phyloP scores from a whole-genome alignment of 257 asterid species.

The Voacanga thouarsii region DNA sequence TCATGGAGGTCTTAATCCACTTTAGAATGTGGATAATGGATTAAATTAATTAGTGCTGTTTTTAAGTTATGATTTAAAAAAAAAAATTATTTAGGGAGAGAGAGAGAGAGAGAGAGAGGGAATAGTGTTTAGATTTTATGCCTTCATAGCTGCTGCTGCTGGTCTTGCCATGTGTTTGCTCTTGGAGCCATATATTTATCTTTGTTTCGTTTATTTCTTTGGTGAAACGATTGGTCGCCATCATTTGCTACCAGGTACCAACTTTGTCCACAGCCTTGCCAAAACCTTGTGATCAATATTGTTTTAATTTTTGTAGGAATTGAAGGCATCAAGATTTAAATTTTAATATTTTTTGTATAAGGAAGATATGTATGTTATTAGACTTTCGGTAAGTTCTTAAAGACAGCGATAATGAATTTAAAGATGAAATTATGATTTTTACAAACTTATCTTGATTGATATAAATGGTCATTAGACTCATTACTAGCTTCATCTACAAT shows the following conservation, averaged over 20 bases:
- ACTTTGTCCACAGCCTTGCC: background rate
- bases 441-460: background rate
- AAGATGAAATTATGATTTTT: too few species aligned
- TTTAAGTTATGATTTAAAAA: too few species aligned
- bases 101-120: background rate
- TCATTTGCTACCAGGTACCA: slow-evolving; percentile 11
- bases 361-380: too few species aligned
- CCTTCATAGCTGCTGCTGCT: slow-evolving; percentile 4
- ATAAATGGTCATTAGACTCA: background rate
- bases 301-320: background rate
- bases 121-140: slow-evolving; percentile 1
- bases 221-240: slow-evolving; percentile 7
- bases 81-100: background rate
- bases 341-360: too few species aligned
- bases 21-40: slow-evolving; percentile 22
- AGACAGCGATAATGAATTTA: too few species aligned
- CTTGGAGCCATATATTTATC: slow-evolving; percentile 20
- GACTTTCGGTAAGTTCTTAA: too few species aligned
- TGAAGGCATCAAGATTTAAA: too few species aligned
- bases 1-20: slow-evolving; percentile 43
- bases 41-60: slow-evolving; percentile 6
- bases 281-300: background rate
- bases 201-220: background rate
- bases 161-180: slow-evolving; percentile 22
- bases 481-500: slow-evolving; percentile 2